Conservation (phyloP, 129 eudicot species). For the Glebionis coronaria region DNA sequence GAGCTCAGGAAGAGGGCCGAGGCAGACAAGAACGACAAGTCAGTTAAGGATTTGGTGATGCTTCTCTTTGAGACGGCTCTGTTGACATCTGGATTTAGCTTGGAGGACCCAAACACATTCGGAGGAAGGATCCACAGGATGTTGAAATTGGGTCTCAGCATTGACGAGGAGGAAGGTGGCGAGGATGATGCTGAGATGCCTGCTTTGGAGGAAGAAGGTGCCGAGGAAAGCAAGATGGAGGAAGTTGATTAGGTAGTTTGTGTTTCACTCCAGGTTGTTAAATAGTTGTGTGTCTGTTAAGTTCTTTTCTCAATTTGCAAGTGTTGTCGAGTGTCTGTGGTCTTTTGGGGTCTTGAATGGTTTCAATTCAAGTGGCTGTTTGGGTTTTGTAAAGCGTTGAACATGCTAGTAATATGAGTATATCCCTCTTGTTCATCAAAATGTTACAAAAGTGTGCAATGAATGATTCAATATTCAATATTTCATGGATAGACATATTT, state of each 20-base stretch:
- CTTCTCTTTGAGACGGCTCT: constrained; percentile 77
- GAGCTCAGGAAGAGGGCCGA: constrained; percentile 87
- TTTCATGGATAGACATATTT: no score
- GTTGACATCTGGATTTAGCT: constrained; percentile 82
- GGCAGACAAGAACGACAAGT: constrained; percentile 78
- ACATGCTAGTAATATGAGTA: background rate
- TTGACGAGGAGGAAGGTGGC: constrained; percentile 67
- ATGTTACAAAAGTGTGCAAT: no score
- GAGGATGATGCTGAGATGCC: constrained; percentile 75
- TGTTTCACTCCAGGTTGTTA: background rate
- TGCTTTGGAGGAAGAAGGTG: constrained; percentile 62
- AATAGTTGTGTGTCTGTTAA: background rate
- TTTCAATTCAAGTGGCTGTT: no score
- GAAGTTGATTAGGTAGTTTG: constrained; percentile 56
- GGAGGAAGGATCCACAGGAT: constrained; percentile 84
- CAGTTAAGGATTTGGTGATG: constrained; percentile 72
- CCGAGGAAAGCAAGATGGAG: constrained; percentile 94
- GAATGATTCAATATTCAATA: no score
- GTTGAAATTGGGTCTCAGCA: constrained; percentile 83
- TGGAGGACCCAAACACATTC: constrained; percentile 78
- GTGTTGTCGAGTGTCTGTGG: background rate
- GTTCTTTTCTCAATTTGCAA: background rate
- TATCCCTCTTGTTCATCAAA: no score
- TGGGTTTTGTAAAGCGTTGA: background rate
- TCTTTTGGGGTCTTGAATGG: background rate